Base-by-base conservation (phyloP, 768 basidiomycete genomes). In the Suillus clintonianus region DNA sequence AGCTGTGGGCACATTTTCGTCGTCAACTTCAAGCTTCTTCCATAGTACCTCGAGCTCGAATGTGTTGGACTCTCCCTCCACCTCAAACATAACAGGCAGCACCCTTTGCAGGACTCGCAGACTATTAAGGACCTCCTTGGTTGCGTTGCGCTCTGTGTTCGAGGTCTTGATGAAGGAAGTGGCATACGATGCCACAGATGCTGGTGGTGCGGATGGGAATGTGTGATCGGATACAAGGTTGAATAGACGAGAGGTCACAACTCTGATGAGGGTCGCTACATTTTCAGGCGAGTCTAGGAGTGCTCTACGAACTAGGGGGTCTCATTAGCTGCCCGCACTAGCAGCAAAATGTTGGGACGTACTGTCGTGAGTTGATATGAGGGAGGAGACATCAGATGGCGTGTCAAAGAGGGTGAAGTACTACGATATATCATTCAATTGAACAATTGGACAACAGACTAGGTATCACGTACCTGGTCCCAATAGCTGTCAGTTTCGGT, bases 101-200 rank as follows among this genome's bases (percentile, higher is more conserved):
- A 98, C 84, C 56, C 97, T 86, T 63, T 94, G 90, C 22, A 99
- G 84, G 9, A 98, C 86, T 34, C 97, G 86, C n/a, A 98, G 73
- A 72, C 95, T 95, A 71, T 97, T 99, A 51, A 99, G 81, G 5
- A 89, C 93, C 74, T 98, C 91, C 68, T 90, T 94, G 2, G 91
- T 90, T 34, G 94, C 80, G 68, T 87, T 92, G 66, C 85, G 82
- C 64, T 86, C 88, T 6, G 80, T 65, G 8, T 80, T 74, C 22
- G 81, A 79, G 11, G 83, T 79, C 68, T 88, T 90, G 67, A 92
- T 89, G 69, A 93, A 81, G 0, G 90, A 88, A 1, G 87, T 82
- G 4, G 90, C 87, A 67, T 90, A 86, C 13, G 89, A 85, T 9
- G 88, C 77, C 45, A 91, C 84, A 27, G 87, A 86, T 11, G 81